These are phyloP conservation scores for Gamsiella multidivaricata DNA, from an alignment of 192 early-diverging fungal genomes.

Conservation along the genomic window DNA sequence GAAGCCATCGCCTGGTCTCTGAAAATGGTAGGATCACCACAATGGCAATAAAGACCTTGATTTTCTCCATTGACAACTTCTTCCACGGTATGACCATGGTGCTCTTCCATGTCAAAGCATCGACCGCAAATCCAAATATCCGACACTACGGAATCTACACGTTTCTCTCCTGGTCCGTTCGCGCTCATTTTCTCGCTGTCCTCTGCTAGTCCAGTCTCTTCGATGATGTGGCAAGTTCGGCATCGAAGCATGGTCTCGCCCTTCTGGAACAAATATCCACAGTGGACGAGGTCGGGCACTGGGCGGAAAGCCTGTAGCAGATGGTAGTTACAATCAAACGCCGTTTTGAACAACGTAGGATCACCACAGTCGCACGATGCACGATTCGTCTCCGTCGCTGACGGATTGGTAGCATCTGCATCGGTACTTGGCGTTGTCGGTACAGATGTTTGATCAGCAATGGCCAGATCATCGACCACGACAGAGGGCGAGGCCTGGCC, in stretches of 20 bases:
- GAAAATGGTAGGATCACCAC: conserved; percentile 15
- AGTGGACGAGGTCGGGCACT: conserved; percentile 23
- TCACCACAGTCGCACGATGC: conserved; percentile 44
- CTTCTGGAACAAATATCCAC: conserved; percentile 30
- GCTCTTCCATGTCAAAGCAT: conserved; percentile 29
- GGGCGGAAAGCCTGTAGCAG: conserved; percentile 35
- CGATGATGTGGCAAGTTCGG: conserved; percentile 14
- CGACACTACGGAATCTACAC: not conserved
- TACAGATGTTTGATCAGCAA: not conserved
- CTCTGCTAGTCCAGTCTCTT: too few relatives aligned
- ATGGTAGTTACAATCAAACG: conserved; percentile 40
- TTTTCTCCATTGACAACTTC: conserved; percentile 10
- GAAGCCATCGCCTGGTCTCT: not conserved
- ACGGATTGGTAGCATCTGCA: too few relatives aligned
- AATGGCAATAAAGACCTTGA: conserved; percentile 41
- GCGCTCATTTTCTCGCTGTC: not conserved
- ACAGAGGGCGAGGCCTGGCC: not conserved
- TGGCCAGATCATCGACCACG: not conserved
- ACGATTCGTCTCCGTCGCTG: not conserved
- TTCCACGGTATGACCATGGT: conserved; percentile 20
- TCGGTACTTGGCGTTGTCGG: too few relatives aligned
- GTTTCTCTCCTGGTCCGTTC: not conserved
- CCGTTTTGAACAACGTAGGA: conserved; percentile 20
- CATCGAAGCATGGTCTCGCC: conserved; percentile 33
- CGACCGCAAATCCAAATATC: conserved; percentile 43